Conservation (phyloP, 2,329 filamentous ascomycete species). For the Diaporthe nobilis region DNA sequence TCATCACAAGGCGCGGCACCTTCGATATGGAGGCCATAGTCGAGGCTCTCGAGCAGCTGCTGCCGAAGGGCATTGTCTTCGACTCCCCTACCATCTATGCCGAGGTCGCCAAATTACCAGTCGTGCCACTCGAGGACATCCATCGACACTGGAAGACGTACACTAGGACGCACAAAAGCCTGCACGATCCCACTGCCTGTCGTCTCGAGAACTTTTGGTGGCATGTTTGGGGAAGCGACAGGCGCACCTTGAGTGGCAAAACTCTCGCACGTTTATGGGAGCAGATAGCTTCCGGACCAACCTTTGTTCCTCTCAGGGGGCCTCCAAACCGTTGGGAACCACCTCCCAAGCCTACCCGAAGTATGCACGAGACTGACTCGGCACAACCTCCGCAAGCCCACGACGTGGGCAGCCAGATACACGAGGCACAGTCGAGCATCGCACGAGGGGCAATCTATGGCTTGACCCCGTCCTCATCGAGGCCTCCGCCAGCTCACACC, state of each 20-base stretch:
- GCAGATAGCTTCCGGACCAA: slow-evolving; percentile 70
- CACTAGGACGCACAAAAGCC: slow-evolving; percentile 70
- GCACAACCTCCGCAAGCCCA: slow-evolving; percentile 33
- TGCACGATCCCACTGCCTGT: slow-evolving; percentile 73
- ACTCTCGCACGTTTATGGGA: slow-evolving; percentile 69
- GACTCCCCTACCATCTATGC: slow-evolving; percentile 67
- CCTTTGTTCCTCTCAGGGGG: slow-evolving; percentile 68
- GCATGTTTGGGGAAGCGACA: slow-evolving; percentile 74
- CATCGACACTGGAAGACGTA: slow-evolving; percentile 73
- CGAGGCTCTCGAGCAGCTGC: slow-evolving; percentile 56
- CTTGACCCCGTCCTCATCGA: slow-evolving; percentile 58
- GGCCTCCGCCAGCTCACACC: slow-evolving; percentile 65
- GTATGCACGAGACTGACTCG: slow-evolving; percentile 42
- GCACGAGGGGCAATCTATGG: slow-evolving; percentile 46
- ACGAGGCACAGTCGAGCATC: not conserved
- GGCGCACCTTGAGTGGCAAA: slow-evolving; percentile 65
- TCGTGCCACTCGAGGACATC: slow-evolving; percentile 67
- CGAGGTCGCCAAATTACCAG: slow-evolving; percentile 66
- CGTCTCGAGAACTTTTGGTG: slow-evolving; percentile 77
- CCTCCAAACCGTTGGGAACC: slow-evolving; percentile 68
- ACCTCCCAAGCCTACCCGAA: slow-evolving; percentile 51
- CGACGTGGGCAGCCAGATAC: not conserved
- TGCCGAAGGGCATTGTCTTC: slow-evolving; percentile 71
- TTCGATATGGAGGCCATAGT: slow-evolving; percentile 38
- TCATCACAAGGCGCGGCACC: slow-evolving; percentile 3